phyloP scores from a whole-genome alignment of 179 eudicot species.

The Heliamphora pulchella region DNA sequence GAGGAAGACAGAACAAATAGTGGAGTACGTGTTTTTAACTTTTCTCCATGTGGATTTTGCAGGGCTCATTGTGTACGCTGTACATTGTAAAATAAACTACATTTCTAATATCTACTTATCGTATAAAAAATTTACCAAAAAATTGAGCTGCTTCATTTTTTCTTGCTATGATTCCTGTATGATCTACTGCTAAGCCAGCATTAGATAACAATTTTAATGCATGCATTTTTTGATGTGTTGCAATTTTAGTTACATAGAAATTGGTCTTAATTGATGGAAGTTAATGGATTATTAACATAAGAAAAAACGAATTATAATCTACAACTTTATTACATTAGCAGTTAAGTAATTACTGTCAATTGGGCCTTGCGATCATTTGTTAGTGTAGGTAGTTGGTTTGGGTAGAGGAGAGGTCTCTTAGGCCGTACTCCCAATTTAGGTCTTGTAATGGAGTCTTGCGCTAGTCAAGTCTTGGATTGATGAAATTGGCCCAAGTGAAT shows the following conservation, averaged over 20 bases:
- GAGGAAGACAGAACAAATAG: conserved; percentile 57
- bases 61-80: background rate
- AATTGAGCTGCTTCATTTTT: background rate
- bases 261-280: conserved; percentile 1
- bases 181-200: background rate
- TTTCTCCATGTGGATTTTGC: background rate
- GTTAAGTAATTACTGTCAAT: background rate
- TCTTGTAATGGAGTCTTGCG: no score
- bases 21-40: conserved; percentile 25
- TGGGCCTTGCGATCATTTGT: background rate
- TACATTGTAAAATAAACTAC: background rate
- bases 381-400: background rate
- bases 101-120: background rate
- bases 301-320: background rate
- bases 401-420: background rate
- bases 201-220: background rate
- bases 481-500: no score
- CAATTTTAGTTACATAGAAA: background rate
- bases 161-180: background rate
- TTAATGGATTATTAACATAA: background rate
- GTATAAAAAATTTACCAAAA: background rate
- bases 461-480: no score
- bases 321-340: conserved; percentile 1
- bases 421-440: no score
- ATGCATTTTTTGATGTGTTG: background rate